These are phyloP conservation scores for Leccinum subgranulosum DNA, from an alignment of 768 basidiomycete genomes.

Conservation along the genomic window DNA sequence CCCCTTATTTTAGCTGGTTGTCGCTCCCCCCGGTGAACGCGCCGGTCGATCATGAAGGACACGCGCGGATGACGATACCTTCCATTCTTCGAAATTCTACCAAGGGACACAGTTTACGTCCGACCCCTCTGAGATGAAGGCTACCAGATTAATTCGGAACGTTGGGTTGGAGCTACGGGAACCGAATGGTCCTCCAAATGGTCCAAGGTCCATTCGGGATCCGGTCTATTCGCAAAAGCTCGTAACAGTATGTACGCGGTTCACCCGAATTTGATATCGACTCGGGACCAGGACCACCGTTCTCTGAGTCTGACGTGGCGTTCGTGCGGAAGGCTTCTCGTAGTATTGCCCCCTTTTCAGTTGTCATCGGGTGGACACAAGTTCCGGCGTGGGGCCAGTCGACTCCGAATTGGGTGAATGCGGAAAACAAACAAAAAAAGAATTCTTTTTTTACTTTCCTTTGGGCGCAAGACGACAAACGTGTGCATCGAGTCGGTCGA, in stretches of 20 bases:
- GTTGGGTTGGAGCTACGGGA: background rate
- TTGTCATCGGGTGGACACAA: background rate
- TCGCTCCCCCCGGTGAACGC: background rate
- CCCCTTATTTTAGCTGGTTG: background rate
- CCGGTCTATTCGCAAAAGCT: background rate
- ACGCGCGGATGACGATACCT: slow-evolving; percentile 2
- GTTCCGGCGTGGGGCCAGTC: slow-evolving; percentile 6
- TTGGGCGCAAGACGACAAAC: background rate
- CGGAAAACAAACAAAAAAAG: background rate
- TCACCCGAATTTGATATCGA: slow-evolving; percentile 4
- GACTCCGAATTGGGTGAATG: background rate
- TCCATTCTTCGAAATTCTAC: slow-evolving; percentile 18
- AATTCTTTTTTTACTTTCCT: background rate
- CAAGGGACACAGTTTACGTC: background rate
- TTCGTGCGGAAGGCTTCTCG: background rate
- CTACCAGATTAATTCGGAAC: background rate
- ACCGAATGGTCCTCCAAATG: background rate
- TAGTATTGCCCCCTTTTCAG: background rate
- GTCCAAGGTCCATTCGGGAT: background rate
- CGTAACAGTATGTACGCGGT: background rate
- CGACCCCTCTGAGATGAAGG: background rate
- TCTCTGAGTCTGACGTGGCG: background rate
- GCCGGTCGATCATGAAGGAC: slow-evolving; percentile 25
- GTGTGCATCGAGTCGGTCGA: slow-evolving; percentile 17
- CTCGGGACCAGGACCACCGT: background rate